Percentiles rank a stretch among this genome's conserved stretches.
These are phyloP conservation scores for Uncinocarpus reesii DNA, from an alignment of 2,329 filamentous ascomycete genomes.

Conservation along the genomic window DNA sequence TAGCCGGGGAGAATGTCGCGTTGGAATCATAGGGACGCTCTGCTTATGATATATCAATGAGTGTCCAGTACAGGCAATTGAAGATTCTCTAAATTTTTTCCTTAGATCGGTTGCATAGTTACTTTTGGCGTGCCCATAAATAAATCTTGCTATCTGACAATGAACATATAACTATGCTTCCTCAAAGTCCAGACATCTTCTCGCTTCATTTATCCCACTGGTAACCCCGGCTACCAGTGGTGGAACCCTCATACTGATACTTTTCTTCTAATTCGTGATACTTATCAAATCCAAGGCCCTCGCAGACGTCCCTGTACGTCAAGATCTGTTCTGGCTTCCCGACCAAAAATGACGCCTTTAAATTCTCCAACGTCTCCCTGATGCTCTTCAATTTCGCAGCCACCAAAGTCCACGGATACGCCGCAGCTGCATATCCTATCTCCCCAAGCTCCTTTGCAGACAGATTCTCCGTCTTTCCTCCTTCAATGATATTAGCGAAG, in stretches of 20 bases:
- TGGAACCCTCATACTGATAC: conserved; percentile 9
- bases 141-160: background rate
- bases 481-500: conserved; percentile 39
- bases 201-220: conserved; percentile 1
- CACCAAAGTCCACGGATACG: conserved; percentile 39
- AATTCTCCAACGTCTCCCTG: conserved; percentile 25
- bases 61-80: no score
- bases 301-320: conserved; percentile 37
- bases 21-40: background rate
- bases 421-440: conserved; percentile 35
- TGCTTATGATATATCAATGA: no score
- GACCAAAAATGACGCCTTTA: conserved; percentile 37
- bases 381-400: conserved; percentile 38
- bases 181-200: background rate
- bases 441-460: conserved; percentile 32
- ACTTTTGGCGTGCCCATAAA: background rate
- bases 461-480: conserved; percentile 35
- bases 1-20: conserved; percentile 23
- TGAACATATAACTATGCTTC: background rate
- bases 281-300: conserved; percentile 39
- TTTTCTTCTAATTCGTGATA: conserved; percentile 23
- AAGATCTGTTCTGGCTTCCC: conserved; percentile 38
- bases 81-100: no score
- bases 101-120: no score
- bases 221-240: conserved; percentile 8